Evolutionary conservation across 1,139 yeast species (phyloP).

Genomic region (Protomyces lactucae-debilis): DNA sequence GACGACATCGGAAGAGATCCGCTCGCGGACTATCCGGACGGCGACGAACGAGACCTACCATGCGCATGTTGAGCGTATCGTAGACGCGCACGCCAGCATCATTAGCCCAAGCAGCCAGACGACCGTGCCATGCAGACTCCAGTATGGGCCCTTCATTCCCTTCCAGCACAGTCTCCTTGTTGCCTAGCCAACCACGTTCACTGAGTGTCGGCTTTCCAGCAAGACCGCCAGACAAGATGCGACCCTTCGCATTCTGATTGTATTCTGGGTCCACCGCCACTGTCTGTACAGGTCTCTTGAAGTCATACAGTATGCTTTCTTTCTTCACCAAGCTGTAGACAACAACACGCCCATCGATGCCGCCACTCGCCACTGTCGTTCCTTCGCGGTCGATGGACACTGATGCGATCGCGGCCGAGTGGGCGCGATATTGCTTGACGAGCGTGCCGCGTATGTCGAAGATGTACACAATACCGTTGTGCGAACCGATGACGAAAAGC

Average conservation of each 20-base stretch:
- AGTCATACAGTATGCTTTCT: conserved; percentile 48
- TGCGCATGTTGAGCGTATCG: conserved; percentile 32
- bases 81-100: conserved; percentile 46
- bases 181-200: conserved; percentile 80
- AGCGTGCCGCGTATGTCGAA: conserved; percentile 50
- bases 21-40: conserved; percentile 65
- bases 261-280: conserved; percentile 76
- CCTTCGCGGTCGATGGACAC: conserved; percentile 47
- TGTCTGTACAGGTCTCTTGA: conserved; percentile 82
- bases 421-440: conserved; percentile 69
- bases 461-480: conserved; percentile 74
- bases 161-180: conserved; percentile 63
- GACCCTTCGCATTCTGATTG: conserved; percentile 53
- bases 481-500: conserved; percentile 46
- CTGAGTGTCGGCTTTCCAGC: conserved; percentile 76
- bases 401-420: conserved; percentile 74
- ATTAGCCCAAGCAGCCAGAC: conserved; percentile 75
- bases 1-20: conserved; percentile 79
- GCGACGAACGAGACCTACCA: conserved; percentile 44
- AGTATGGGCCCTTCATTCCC: conserved; percentile 69
- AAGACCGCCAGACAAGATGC: conserved; percentile 72
- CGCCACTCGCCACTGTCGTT: conserved; percentile 26
- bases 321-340: conserved; percentile 6
- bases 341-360: conserved; percentile 29
- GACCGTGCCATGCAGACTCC: conserved; percentile 57